Percentiles rank a stretch among this genome's conserved stretches.
Evolutionary conservation across 2,329 filamentous ascomycete genomes (phyloP).

Genomic region (Hypoxylon sp.): DNA sequence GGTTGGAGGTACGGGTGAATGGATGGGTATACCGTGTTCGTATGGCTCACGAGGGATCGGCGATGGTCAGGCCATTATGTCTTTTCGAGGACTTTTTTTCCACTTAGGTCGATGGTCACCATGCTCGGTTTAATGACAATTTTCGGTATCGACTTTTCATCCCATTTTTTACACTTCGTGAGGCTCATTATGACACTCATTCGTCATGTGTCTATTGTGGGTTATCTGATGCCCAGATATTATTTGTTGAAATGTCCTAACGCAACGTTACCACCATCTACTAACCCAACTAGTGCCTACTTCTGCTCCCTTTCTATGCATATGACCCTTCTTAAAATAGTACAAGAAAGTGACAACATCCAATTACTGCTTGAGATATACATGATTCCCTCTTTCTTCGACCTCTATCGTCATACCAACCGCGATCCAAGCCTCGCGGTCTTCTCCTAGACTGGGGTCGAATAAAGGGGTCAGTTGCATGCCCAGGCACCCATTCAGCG

Average conservation of each 20-base stretch:
- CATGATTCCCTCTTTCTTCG: slow-evolving; percentile 62
- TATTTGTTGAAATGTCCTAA: slow-evolving; percentile 2
- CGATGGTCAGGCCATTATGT: slow-evolving; percentile 13
- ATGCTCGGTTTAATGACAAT: slow-evolving; percentile 27
- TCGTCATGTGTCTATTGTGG: slow-evolving; percentile 16
- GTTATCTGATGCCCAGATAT: not conserved
- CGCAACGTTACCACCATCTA: slow-evolving; percentile 5
- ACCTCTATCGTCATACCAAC: slow-evolving; percentile 71
- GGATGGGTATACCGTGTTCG: slow-evolving; percentile 22
- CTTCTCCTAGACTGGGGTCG: slow-evolving; percentile 51
- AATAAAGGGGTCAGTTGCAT: slow-evolving; percentile 76
- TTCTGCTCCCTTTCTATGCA: not conserved
- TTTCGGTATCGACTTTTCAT: slow-evolving; percentile 11
- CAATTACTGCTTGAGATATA: slow-evolving; percentile 58
- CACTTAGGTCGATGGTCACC: slow-evolving; percentile 11
- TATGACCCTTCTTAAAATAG: slow-evolving; percentile 14
- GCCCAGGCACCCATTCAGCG: slow-evolving; percentile 70
- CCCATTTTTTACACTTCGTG: not conserved
- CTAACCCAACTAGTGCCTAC: not conserved
- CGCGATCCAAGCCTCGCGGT: slow-evolving; percentile 62
- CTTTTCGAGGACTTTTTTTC: slow-evolving; percentile 14
- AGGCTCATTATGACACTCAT: not conserved
- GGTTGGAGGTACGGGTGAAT: slow-evolving; percentile 20
- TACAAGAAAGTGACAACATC: slow-evolving; percentile 1
- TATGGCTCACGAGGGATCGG: slow-evolving; percentile 29